Percentiles rank a stretch among this genome's conserved stretches.
Evolutionary conservation across 2,329 filamentous ascomycete genomes (phyloP).

Genomic region (Venturia pyrina): DNA sequence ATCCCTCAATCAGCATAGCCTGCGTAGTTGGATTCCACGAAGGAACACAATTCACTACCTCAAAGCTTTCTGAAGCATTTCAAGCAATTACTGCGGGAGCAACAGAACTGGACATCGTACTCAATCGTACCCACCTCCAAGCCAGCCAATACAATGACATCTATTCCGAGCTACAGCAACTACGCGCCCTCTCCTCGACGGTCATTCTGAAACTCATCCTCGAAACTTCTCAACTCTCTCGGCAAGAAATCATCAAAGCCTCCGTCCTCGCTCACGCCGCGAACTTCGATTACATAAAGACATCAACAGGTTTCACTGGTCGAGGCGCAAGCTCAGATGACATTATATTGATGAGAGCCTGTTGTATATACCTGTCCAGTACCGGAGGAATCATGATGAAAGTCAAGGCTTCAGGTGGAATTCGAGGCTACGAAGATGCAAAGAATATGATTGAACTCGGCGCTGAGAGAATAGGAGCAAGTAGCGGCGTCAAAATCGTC

Average conservation of each 20-base stretch:
- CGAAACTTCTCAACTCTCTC: conserved; percentile 44
- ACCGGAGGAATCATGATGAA: conserved; percentile 30
- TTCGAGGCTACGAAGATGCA: conserved; percentile 41
- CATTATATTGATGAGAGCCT: conserved; percentile 43
- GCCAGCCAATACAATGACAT: conserved; percentile 36
- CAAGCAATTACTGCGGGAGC: conserved; percentile 42
- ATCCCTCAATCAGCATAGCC: conserved; percentile 40
- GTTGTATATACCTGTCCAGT: conserved; percentile 31
- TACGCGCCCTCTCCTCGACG: conserved; percentile 37
- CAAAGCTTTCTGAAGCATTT: conserved; percentile 34
- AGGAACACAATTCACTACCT: conserved; percentile 41
- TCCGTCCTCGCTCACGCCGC: conserved; percentile 42
- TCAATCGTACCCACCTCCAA: conserved; percentile 41
- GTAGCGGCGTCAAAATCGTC: conserved; percentile 46
- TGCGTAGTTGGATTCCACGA: conserved; percentile 52
- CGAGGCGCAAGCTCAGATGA: conserved; percentile 42
- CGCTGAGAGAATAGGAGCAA: conserved; percentile 46
- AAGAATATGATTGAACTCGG: conserved; percentile 46
- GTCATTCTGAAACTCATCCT: conserved; percentile 46
- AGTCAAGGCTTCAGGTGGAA: conserved; percentile 50
- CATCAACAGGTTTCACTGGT: conserved; percentile 49
- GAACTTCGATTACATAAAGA: conserved; percentile 50
- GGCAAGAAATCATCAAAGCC: conserved; percentile 42
- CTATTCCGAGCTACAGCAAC: conserved; percentile 42
- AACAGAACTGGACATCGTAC: conserved; percentile 48